These are phyloP conservation scores for Termitomyces sp. DNA, from an alignment of 768 basidiomycete genomes.

Conservation along the genomic window DNA sequence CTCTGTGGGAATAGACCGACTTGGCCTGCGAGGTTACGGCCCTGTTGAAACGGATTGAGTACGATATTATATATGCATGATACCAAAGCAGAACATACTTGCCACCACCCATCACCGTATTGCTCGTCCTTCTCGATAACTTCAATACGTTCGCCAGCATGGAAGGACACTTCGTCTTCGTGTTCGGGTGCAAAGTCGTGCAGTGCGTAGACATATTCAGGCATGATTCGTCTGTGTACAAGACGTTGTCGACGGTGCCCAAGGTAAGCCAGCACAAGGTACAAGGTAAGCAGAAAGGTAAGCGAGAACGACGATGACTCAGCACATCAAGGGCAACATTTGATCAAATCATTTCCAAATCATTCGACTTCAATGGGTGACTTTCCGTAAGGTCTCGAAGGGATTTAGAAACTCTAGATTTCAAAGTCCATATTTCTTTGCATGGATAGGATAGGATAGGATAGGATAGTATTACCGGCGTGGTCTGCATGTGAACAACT, in stretches of 20 bases:
- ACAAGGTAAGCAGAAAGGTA: too few species aligned
- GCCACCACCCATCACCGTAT: conserved; percentile 97
- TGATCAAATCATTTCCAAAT: too few species aligned
- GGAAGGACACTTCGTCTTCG: conserved; percentile 88
- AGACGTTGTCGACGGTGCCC: neutral
- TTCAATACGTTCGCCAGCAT: conserved; percentile 81
- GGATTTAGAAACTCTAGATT: too few species aligned
- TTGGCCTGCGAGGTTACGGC: conserved; percentile 77
- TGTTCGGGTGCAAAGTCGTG: conserved; percentile 91
- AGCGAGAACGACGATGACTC: too few species aligned
- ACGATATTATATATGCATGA: conserved; percentile 2
- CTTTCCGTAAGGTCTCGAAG: too few species aligned
- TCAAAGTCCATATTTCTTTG: too few species aligned
- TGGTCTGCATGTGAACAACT: too few species aligned
- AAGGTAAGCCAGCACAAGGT: neutral
- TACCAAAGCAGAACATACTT: conserved; percentile 28
- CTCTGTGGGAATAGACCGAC: conserved; percentile 89
- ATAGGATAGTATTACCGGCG: too few species aligned
- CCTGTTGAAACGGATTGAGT: conserved; percentile 42
- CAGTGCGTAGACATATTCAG: conserved; percentile 82
- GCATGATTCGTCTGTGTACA: conserved; percentile 41
- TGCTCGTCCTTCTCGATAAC: conserved; percentile 91
- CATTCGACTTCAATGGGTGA: too few species aligned
- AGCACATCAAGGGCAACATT: too few species aligned
- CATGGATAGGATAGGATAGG: too few species aligned